Percentiles rank a stretch among this genome's conserved stretches.
Conservation (phyloP, 2,329 filamentous ascomycete genomes). For the Colletotrichum chrysophilum region DNA sequence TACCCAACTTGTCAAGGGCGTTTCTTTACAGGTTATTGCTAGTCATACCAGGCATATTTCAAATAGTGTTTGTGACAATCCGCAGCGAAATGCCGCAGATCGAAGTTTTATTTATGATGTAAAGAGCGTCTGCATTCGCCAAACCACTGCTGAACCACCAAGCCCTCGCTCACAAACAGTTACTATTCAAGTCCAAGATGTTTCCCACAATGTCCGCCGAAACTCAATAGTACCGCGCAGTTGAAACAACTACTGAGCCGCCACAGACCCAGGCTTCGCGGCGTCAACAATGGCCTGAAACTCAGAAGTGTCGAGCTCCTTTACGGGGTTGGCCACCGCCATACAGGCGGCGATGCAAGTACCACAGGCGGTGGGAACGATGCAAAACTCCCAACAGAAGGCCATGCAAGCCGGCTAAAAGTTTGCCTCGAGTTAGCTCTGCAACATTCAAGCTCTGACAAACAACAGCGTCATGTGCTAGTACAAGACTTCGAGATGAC, state of each 20-base stretch:
- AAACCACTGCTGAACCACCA: neutral
- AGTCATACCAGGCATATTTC: neutral
- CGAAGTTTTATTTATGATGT: neutral
- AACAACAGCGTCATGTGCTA: neutral
- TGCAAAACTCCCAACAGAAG: neutral
- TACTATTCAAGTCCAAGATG: neutral
- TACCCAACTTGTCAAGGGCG: neutral
- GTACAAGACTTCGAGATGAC: neutral
- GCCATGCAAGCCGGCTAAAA: neutral
- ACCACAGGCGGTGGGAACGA: neutral
- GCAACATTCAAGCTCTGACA: neutral
- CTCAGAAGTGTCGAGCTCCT: neutral
- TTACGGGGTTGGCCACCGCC: neutral
- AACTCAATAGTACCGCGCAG: neutral
- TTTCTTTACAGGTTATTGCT: neutral
- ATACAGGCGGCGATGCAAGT: neutral
- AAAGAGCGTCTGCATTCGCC: neutral
- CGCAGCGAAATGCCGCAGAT: neutral
- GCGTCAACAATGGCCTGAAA: neutral
- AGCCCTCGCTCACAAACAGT: neutral
- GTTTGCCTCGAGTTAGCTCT: neutral
- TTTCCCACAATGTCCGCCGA: neutral
- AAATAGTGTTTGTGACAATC: neutral
- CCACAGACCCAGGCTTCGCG: neutral
- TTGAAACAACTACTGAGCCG: neutral